A percentile compares a stretch with the other conserved stretches of the same genome.
Conservation (phyloP, 257 asterid genomes). For the Henckelia pumila region DNA sequence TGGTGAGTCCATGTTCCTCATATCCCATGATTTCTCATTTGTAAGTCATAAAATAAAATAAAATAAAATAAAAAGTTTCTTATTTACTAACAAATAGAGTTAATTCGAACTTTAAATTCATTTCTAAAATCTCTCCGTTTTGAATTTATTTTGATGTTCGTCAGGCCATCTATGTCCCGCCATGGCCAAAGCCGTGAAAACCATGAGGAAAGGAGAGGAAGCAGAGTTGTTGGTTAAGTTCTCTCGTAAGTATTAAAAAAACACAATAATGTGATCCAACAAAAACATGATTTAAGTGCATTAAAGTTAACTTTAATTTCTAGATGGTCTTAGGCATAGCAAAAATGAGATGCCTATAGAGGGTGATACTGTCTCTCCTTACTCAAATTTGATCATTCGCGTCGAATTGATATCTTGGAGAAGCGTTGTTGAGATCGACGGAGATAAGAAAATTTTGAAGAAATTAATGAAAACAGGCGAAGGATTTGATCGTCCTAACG, state of each 20-base stretch:
- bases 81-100: no score
- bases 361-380: constrained; percentile 23
- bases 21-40: not conserved
- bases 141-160: not conserved
- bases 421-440: constrained; percentile 43
- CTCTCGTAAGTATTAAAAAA: constrained; percentile 45
- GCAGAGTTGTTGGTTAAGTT: constrained; percentile 57
- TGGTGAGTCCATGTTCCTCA: constrained; percentile 33
- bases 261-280: no score
- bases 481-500: constrained; percentile 54
- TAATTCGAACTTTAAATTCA: no score
- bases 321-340: constrained; percentile 40
- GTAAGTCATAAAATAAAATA: not conserved
- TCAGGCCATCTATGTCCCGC: constrained; percentile 57
- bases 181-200: constrained; percentile 49
- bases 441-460: constrained; percentile 50
- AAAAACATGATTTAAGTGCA: no score
- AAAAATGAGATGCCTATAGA: constrained; percentile 21
- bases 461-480: constrained; percentile 43
- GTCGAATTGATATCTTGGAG: constrained; percentile 60
- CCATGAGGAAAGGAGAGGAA: constrained; percentile 68
- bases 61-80: not conserved
- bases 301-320: constrained; percentile 4
- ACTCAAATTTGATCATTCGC: constrained; percentile 38
- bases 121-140: no score